A percentile compares a stretch with the other conserved stretches of the same genome.
phyloP scores from a whole-genome alignment of 352 stramenopile species.

The Hyaloperonospora brassicae region DNA sequence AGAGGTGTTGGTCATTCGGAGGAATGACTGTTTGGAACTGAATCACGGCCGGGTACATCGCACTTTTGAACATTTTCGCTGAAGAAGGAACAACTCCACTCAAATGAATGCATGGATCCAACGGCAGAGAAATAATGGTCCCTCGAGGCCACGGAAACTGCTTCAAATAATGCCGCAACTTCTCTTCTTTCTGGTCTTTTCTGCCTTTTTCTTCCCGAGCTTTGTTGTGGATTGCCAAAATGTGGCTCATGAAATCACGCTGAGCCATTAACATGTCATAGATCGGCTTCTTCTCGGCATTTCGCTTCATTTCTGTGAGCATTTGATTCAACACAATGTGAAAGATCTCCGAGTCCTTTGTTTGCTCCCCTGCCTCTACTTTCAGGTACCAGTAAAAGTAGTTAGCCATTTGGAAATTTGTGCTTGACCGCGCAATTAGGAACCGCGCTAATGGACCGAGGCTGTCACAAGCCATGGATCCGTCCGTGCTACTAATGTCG shows the following conservation, averaged over 20 bases:
- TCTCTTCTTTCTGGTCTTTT: conserved; percentile 94
- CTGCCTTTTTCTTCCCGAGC: conserved; percentile 90
- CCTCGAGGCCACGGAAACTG: conserved; percentile 75
- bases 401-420: conserved; percentile 94
- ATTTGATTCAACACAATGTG: conserved; percentile 84
- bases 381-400: conserved; percentile 96
- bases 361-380: conserved; percentile 67
- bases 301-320: conserved; percentile 89
- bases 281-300: conserved; percentile 83
- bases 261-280: conserved; percentile 90
- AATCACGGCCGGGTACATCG: conserved; percentile 95
- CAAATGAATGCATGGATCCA: conserved; percentile 79
- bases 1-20: conserved; percentile 31
- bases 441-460: conserved; percentile 87
- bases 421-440: conserved; percentile 90
- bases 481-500: conserved; percentile 37
- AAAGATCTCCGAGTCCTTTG: conserved; percentile 71
- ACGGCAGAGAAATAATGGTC: conserved; percentile 73
- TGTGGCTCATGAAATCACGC: conserved; percentile 90
- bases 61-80: conserved; percentile 97
- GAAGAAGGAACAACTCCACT: conserved; percentile 87
- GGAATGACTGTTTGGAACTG: conserved; percentile 88
- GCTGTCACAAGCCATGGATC: conserved; percentile 36
- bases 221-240: conserved; percentile 89
- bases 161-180: conserved; percentile 86